Evolutionary conservation across 2,329 filamentous ascomycete genomes (phyloP), one percentile per base, ranked within the genome.

Genomic region (Arthrobotrys conoides): DNA sequence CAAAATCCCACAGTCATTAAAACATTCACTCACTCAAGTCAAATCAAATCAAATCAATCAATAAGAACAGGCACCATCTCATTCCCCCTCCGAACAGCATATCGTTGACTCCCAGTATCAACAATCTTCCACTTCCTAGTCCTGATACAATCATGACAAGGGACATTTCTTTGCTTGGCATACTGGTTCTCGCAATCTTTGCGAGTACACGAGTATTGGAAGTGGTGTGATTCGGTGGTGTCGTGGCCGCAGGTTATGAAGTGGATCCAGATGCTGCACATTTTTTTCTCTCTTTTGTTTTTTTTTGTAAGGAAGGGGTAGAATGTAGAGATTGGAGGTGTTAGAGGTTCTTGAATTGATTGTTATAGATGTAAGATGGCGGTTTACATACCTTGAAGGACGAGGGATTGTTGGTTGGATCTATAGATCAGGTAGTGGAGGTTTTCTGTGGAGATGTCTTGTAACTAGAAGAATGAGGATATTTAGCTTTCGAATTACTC

Each of bases 61-160:
- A 71, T 71, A 1, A 20, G 8, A 16, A 71, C 67, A 8, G 53
- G 55, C 16, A 24, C 24, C 68, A 71, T 71, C 57, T 71, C 68
- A 41, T 65, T 51, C 2, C 68, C 68, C 10, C n/a, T 44, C 22
- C 55, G 20, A 22, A 71, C 33, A 18, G 68, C 68, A n/a, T 64
- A 53, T n/a, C 68, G 30, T 3, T 59, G 46, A 46, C 33, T 9
- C 1, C 33, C 68, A 0, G 51, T 49, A 30, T 64, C 59, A n/a
- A 71, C 20, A 14, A 71, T 71, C 30, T 57, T 49, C 71, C 71
- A 75, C 4, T n/a, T 18, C 10, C 64, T 16, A 12, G 14, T 63
- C 0, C 71, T 64, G 6, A 75, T 51, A n/a, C 71, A 75, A 0
- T 68, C 38, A 16, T 75, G 51, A 8, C 71, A 75, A 3, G 71